A percentile compares a stretch with the other conserved stretches of the same genome.
These are phyloP conservation scores for Pythium pyrilobum DNA, from an alignment of 352 stramenopile genomes.

Conservation along the genomic window DNA sequence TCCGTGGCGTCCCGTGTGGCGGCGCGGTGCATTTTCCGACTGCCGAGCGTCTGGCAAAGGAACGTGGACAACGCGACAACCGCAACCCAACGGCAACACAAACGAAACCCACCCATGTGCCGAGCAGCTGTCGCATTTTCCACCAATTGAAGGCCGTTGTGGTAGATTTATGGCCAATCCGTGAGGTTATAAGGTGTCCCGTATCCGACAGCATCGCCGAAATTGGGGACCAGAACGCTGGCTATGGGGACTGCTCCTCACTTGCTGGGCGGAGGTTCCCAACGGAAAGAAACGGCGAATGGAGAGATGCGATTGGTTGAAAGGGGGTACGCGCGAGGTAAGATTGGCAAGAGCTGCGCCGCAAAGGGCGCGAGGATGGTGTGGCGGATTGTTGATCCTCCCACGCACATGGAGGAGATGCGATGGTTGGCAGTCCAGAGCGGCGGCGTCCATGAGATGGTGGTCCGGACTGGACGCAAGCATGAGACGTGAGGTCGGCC, in stretches of 20 bases:
- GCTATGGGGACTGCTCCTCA: no score
- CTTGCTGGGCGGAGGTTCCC: slow-evolving; percentile 4
- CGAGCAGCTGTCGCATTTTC: neutral
- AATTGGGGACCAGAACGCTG: slow-evolving; percentile 16
- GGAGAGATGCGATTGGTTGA: slow-evolving; percentile 13
- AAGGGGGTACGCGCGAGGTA: slow-evolving; percentile 2
- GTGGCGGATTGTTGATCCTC: neutral
- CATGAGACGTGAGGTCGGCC: no score
- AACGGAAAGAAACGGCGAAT: slow-evolving; percentile 14
- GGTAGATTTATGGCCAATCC: slow-evolving; percentile 5
- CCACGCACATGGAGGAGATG: no score
- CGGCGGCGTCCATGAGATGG: neutral
- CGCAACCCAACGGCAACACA: neutral
- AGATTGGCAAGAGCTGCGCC: slow-evolving; percentile 15
- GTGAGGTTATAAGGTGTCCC: neutral
- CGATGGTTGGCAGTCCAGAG: neutral
- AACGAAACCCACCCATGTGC: slow-evolving; percentile 15
- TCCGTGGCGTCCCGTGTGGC: neutral
- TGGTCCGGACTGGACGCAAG: no score
- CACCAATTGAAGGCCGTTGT: slow-evolving; percentile 2
- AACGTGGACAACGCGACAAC: slow-evolving; percentile 1
- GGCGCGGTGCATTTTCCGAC: slow-evolving; percentile 19
- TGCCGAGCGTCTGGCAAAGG: neutral
- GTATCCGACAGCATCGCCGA: slow-evolving; percentile 3
- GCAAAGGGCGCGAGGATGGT: neutral